Base-by-base conservation (phyloP, 352 stramenopile genomes). In the Albugo candida region DNA sequence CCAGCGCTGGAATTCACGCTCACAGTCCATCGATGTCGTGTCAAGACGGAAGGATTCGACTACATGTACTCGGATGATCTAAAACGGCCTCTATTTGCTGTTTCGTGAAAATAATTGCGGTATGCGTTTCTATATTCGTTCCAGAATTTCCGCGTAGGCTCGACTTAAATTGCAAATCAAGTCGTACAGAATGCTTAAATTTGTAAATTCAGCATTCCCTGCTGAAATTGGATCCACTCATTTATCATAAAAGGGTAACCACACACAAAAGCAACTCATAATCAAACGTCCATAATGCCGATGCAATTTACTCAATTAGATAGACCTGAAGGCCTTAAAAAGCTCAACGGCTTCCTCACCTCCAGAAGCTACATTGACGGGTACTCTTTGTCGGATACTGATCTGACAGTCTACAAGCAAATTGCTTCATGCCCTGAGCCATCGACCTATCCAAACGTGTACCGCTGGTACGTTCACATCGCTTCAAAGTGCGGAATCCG, bases 281-380 rank as follows among this genome's bases (percentile, higher is more conserved):
- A 31, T 31, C 8, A 31, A 31, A 31, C 24, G 38, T 24, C 36
- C 20, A 70, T 2, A 42, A 77, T 76, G 65, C 61, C 55, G 55
- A 62, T 80, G 47, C 57, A 59, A n/a, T 77, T 83, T 54, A 64
- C 73, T 52, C 67, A 75, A 55, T 49, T 83, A 41, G 53, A 78
- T 63, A 61, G 64, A 48, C 63, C 70, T 49, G 55, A 60, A 14
- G 71, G 69, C 55, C 55, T 83, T 37, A 80, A 80, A 61, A 83
- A 83, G 61, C 67, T 83, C 1, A 83, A 83, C 55, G 70, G 73
- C 53, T 92, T 82, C 67, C 71, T 92, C 37, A 76, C 61, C 21
- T 63, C 63, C 54, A 69, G 69, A 45, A 83, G 65, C 45, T 92
- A 92, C 63, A 63, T 92, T 31, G 70, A 82, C 43, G 79, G 74